A percentile compares a stretch with the other conserved stretches of the same genome.
Conservation (phyloP, 1,284 basidiomycete genomes). For the Golubevia sp. region DNA sequence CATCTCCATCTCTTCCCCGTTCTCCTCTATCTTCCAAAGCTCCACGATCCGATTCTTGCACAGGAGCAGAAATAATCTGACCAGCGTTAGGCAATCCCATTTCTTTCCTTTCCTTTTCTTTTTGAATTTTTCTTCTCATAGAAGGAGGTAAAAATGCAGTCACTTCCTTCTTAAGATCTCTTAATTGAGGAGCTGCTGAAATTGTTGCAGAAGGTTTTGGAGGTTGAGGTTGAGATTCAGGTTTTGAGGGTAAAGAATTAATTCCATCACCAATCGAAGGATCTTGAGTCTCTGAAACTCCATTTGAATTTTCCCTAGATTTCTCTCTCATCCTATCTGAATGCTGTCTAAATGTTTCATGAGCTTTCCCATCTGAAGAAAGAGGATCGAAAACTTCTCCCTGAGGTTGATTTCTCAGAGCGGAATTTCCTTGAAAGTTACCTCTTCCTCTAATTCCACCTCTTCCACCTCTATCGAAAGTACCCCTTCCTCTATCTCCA, state of each 20-base stretch:
- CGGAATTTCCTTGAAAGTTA: no score
- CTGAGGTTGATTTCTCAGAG: no score
- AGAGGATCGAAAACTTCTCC: no score
- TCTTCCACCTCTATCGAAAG: no score
- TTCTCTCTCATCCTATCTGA: not conserved
- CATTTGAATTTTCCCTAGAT: not conserved
- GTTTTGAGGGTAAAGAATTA: constrained; percentile 1
- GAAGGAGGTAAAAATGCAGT: constrained; percentile 47
- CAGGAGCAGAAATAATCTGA: not conserved
- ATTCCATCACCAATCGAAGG: not conserved
- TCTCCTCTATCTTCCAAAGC: constrained; percentile 22
- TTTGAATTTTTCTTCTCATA: constrained; percentile 27
- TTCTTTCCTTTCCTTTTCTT: constrained; percentile 19
- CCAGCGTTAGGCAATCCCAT: constrained; percentile 4
- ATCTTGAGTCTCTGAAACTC: no score
- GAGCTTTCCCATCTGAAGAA: not conserved
- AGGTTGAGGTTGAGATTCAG: not conserved
- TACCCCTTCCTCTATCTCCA: no score
- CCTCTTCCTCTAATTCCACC: no score
- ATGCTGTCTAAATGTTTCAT: not conserved
- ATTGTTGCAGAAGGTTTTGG: constrained; percentile 21
- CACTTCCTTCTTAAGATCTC: constrained; percentile 43
- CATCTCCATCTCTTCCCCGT: constrained; percentile 16
- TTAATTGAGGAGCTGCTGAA: constrained; percentile 45
- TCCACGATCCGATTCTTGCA: constrained; percentile 3